Percentiles rank a stretch among this genome's conserved stretches.
Evolutionary conservation across 2,329 filamentous ascomycete genomes (phyloP).

Genomic region (Teratosphaeria epicoccoides): DNA sequence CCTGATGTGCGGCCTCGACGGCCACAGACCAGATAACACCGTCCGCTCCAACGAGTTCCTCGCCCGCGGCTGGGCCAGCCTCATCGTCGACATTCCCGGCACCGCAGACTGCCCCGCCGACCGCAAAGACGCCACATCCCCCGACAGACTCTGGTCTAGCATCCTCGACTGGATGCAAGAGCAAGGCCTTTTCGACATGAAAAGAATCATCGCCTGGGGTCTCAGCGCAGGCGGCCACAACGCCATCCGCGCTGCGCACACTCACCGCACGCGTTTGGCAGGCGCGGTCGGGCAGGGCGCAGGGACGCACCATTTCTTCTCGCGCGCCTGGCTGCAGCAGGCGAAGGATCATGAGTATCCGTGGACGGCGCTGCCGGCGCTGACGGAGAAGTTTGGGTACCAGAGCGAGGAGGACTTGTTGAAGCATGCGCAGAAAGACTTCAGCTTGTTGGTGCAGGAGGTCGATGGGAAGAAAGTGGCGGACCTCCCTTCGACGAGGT

Average conservation of each 20-base stretch:
- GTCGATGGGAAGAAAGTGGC: conserved; percentile 47
- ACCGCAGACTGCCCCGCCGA: conserved; percentile 59
- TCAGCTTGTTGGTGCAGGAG: conserved; percentile 40
- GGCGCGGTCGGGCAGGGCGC: conserved; percentile 54
- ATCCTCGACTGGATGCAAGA: conserved; percentile 50
- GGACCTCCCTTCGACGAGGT: conserved; percentile 43
- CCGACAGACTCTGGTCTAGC: conserved; percentile 53
- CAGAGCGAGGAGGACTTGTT: conserved; percentile 45
- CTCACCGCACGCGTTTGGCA: conserved; percentile 44
- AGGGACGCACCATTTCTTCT: conserved; percentile 52
- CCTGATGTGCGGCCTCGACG: conserved; percentile 52
- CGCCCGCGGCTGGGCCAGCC: conserved; percentile 50
- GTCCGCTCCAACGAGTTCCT: conserved; percentile 51
- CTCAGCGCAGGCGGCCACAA: conserved; percentile 59
- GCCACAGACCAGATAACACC: conserved; percentile 54
- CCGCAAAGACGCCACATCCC: conserved; percentile 46
- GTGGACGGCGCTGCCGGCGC: conserved; percentile 28
- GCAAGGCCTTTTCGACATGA: conserved; percentile 45
- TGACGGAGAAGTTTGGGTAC: conserved; percentile 55
- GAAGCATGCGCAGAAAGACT: conserved; percentile 47
- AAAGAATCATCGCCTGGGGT: conserved; percentile 51
- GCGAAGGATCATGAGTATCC: conserved; percentile 54
- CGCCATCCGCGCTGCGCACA: conserved; percentile 54
- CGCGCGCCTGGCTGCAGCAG: conserved; percentile 47
- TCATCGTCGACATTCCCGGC: conserved; percentile 56